Evolutionary conservation across 2,329 filamentous ascomycete species (phyloP), one percentile per base, ranked within the genome.

Genomic region (Pyrenophora seminiperda): DNA sequence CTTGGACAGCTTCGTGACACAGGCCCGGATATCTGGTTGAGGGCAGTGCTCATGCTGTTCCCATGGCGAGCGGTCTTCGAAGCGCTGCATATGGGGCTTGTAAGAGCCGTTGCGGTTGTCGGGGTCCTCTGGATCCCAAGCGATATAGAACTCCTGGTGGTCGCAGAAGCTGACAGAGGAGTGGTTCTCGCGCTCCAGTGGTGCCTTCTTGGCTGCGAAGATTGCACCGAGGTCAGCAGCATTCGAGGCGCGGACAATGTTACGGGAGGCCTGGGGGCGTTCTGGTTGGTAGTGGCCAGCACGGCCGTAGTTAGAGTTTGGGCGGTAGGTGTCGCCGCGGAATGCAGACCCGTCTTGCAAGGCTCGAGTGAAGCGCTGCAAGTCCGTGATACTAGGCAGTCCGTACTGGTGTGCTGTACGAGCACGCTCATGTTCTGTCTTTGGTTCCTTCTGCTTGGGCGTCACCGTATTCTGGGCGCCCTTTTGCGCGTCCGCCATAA

Each of bases 301-400:
- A 53, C 47, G 44, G 17, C 4, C 47, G 47, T 4, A 51, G 49
- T 9, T 49, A 46, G 9, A 47, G 50, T 5, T 50, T 31, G 31
- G 51, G 51, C 17, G 44, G 53, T 24, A 44, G 43, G 37, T 48
- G 50, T 19, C 41, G 44, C 10, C 22, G 33, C 13, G 48, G 53
- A n/a, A 38, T n/a, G 36, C 36, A 15, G 36, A 14, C n/a, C 36
- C 36, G 9, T 38, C 36, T 13, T 9, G 19, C 5, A 38, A 7
- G 3, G 36, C 36, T 15, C 14, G 36, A 5, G n/a, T n/a, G 11
- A 38, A 20, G 36, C 36, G 36, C 19, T 38, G 18, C 20, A 38
- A 9, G 13, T 38, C 36, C 4, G 22, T 27, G 19, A 24, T 22
- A 24, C 36, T 38, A 10, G 19, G 36, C 13, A 38, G 13, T 2